Percentiles rank a stretch among this genome's conserved stretches.
Evolutionary conservation across 169 alveolate species (phyloP).

Genomic region (Babesia bigemina): DNA sequence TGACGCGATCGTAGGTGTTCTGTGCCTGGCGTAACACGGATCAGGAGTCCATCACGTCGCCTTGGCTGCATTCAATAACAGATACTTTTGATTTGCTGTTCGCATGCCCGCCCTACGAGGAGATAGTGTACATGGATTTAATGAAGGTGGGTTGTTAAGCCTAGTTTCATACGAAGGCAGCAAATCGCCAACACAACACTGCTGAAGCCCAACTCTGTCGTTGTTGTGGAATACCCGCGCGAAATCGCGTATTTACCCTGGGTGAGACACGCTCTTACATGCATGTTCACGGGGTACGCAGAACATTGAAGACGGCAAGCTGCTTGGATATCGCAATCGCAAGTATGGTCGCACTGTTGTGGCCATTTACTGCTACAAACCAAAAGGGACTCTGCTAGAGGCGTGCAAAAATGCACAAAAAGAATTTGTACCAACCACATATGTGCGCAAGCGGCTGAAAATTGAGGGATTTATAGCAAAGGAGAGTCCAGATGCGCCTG

Average conservation of each 20-base stretch:
- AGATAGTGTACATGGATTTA: slow-evolving; percentile 72
- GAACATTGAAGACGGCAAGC: slow-evolving; percentile 60
- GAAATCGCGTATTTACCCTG: slow-evolving; percentile 76
- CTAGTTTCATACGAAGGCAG: background rate
- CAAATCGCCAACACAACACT: slow-evolving; percentile 71
- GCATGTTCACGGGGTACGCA: background rate
- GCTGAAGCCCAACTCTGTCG: slow-evolving; percentile 69
- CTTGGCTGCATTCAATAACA: slow-evolving; percentile 66
- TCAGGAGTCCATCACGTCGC: slow-evolving; percentile 64
- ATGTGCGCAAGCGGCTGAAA: slow-evolving; percentile 29
- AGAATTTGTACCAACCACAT: slow-evolving; percentile 53
- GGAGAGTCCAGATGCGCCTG: slow-evolving; percentile 6
- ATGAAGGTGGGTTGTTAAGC: slow-evolving; percentile 41
- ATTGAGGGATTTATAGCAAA: slow-evolving; percentile 40
- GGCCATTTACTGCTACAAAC: slow-evolving; percentile 73
- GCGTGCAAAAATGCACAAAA: slow-evolving; percentile 35
- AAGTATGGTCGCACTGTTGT: slow-evolving; percentile 79
- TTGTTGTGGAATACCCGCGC: slow-evolving; percentile 79
- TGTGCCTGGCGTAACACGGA: background rate
- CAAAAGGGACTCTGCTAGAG: slow-evolving; percentile 59
- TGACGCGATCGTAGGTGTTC: slow-evolving; percentile 72
- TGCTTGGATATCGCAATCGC: slow-evolving; percentile 77
- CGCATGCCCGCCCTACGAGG: slow-evolving; percentile 83
- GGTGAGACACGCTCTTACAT: slow-evolving; percentile 33
- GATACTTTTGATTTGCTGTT: slow-evolving; percentile 73